phyloP scores from a whole-genome alignment of 2,329 filamentous ascomycete species.

The Fusarium coffeatum region DNA sequence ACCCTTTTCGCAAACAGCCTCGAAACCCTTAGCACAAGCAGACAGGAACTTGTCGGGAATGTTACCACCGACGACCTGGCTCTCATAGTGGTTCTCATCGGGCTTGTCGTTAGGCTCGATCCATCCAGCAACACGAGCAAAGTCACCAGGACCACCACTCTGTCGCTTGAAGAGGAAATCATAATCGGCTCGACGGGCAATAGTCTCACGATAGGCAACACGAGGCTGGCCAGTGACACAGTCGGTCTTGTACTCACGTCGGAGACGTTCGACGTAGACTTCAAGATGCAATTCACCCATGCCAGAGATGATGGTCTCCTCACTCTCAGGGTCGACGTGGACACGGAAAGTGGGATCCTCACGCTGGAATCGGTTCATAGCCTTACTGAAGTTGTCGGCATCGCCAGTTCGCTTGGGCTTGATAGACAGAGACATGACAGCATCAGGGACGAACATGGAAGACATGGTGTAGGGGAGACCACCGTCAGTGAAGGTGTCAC shows the following conservation, averaged over 20 bases:
- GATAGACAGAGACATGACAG: conserved; percentile 98
- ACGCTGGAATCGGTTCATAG: conserved; percentile 98
- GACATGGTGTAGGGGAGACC: conserved; percentile 93
- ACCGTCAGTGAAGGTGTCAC: conserved; percentile 97
- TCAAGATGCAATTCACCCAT: conserved; percentile 98
- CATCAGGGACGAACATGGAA: conserved; percentile 97
- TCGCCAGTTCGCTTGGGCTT: conserved; percentile 95
- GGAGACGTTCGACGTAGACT: conserved; percentile 97
- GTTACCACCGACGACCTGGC: conserved; percentile 86
- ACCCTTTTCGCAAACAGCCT: conserved; percentile 82
- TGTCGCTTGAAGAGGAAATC: conserved; percentile 97
- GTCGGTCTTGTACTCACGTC: conserved; percentile 95
- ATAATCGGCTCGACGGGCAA: conserved; percentile 82
- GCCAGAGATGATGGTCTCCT: conserved; percentile 97
- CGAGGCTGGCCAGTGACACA: conserved; percentile 96
- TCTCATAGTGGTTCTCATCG: conserved; percentile 83
- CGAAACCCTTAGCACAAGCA: conserved; percentile 95
- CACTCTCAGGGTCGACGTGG: conserved; percentile 88
- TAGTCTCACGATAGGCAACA: conserved; percentile 96
- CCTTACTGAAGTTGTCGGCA: conserved; percentile 94
- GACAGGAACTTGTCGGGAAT: conserved; percentile 97
- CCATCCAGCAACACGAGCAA: conserved; percentile 89
- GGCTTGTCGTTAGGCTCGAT: conserved; percentile 85
- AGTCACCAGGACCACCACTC: conserved; percentile 94
- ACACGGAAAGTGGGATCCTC: conserved; percentile 98